These are phyloP conservation scores for Trypanosomatidae sp. DNA, from an alignment of 208 protist species.

Conservation along the genomic window DNA sequence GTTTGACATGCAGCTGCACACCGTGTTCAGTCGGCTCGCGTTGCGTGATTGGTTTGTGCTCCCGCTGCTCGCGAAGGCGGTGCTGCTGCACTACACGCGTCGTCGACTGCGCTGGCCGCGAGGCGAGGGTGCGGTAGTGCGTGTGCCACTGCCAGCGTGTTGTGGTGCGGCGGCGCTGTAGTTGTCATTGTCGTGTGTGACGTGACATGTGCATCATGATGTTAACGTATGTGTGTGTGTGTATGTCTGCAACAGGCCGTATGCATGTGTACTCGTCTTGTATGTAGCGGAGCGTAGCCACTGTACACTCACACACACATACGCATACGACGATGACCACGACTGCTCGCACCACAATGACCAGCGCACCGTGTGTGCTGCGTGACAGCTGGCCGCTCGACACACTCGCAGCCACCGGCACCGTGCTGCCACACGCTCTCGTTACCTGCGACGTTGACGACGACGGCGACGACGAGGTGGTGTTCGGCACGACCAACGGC, in stretches of 20 bases:
- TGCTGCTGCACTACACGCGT: slow-evolving; percentile 49
- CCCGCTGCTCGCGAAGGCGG: slow-evolving; percentile 40
- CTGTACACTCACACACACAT: not conserved
- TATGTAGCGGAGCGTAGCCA: not conserved
- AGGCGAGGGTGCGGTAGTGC: not conserved
- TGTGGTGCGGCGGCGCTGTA: too few relatives aligned
- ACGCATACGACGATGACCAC: not conserved
- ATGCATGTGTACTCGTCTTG: not conserved
- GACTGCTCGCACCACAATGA: not conserved
- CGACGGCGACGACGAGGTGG: slow-evolving; percentile 69
- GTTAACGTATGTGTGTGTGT: not conserved
- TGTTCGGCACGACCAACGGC: slow-evolving; percentile 79
- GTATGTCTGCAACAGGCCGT: not conserved
- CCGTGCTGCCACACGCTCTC: slow-evolving; percentile 71
- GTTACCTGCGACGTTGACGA: slow-evolving; percentile 61
- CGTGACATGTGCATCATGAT: too few relatives aligned
- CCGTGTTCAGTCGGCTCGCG: slow-evolving; percentile 33
- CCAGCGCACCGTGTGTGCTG: slow-evolving; percentile 51
- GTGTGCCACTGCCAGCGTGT: not conserved
- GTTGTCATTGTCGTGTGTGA: too few relatives aligned
- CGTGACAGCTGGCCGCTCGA: slow-evolving; percentile 81
- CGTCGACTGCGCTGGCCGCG: slow-evolving; percentile 11
- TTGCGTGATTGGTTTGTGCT: slow-evolving; percentile 65
- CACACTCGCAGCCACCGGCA: slow-evolving; percentile 57
- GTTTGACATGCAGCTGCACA: slow-evolving; percentile 61